Evolutionary conservation across 495 filamentous ascomycete species (phyloP), one percentile per base, ranked within the genome.

Genomic region (Penicillium cataractarum): DNA sequence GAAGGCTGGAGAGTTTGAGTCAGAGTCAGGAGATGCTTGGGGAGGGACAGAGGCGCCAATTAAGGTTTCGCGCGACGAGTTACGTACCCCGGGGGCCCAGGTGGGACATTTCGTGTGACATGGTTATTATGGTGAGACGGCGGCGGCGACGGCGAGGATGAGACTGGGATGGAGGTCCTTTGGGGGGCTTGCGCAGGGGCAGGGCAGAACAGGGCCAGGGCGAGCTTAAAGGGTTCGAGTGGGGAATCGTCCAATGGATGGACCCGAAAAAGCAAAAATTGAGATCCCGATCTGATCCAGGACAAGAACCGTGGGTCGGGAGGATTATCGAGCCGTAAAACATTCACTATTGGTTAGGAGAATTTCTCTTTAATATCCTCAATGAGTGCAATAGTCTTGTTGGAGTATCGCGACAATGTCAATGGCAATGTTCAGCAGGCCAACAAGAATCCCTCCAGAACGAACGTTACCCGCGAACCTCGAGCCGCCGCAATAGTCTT

Each of bases 81-180:
- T 42, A 59, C 64, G 55, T 73, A 79, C 77, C 77, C 70, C 74
- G 66, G 61, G 78, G 78, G 76, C 89, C 88, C 62, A 92, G 80
- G 61, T 84, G 81, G 54, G 82, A 81, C 84, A 89, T 79, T 65
- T 87, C 82, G 66, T 89, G 83, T n/a, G 87, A 83, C 79, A 84
- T 87, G 50, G 65, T 78, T 61, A 22, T 46, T 24, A 37, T 51
- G 37, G 44, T 53, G 24, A 54, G 24, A 54, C 15, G 53, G 46
- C n/a, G 40, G 22, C 40, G 8, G 40, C 19, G 40, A 22, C n/a
- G 19, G n/a, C 40, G 42, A 17, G 3, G 19, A 4, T 10, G 42
- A 10, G 32, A 35, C 22, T 33, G 24, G 37, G 56, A 17, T 37
- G 27, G 17, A 24, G 32, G 5, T 50, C 27, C 8, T 15, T 31